A percentile compares a stretch with the other conserved stretches of the same genome.
phyloP scores from a whole-genome alignment of 257 asterid genomes.

The Solanum bukasovii region DNA sequence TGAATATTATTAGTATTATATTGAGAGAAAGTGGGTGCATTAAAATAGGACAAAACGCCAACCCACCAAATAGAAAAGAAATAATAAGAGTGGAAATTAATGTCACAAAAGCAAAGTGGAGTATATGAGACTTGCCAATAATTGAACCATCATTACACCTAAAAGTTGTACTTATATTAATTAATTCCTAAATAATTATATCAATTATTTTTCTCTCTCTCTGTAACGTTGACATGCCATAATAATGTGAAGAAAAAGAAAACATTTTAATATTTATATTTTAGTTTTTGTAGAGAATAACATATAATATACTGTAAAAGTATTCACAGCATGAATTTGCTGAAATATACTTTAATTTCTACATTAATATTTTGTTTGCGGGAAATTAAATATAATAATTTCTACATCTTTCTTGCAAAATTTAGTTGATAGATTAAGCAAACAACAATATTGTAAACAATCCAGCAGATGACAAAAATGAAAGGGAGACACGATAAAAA shows the following conservation, averaged over 20 bases:
- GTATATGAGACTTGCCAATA: conserved; percentile 36
- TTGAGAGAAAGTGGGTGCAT: conserved; percentile 21
- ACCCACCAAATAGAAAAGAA: conserved; percentile 37
- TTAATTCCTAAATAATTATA: background rate
- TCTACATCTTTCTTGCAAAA: background rate
- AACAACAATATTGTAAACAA: background rate
- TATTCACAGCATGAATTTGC: background rate
- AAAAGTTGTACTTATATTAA: conserved; percentile 31
- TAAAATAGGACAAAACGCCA: conserved; percentile 37
- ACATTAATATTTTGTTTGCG: background rate
- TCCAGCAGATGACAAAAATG: background rate
- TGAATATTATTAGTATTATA: conserved; percentile 10
- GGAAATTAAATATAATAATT: no score
- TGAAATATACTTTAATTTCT: no score
- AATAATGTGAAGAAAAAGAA: background rate
- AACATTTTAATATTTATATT: background rate
- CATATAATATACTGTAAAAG: background rate
- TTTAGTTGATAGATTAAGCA: background rate
- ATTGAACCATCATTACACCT: conserved; percentile 75
- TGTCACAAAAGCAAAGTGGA: conserved; percentile 30
- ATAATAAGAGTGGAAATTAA: conserved; percentile 41
- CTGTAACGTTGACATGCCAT: background rate
- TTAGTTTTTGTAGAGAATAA: background rate
- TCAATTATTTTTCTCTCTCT: background rate
- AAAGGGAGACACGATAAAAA: background rate